A percentile compares a stretch with the other conserved stretches of the same genome.
These are phyloP conservation scores for Hippophae gyantsensis DNA, from an alignment of 306 rosid species.

Conservation along the genomic window DNA sequence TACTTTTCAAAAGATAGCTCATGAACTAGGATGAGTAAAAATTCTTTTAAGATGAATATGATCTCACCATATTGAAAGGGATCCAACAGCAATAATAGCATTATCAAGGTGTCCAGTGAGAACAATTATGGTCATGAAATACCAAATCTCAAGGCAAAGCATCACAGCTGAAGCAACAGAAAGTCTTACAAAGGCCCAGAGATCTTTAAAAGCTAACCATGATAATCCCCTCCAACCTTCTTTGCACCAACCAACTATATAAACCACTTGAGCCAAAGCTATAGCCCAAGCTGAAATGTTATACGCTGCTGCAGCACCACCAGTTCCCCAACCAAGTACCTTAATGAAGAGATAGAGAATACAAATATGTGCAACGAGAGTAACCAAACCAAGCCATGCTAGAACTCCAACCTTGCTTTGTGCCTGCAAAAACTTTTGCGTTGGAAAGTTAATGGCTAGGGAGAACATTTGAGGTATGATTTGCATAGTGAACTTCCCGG, in stretches of 20 bases:
- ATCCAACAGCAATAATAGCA: conserved; percentile 86
- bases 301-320: conserved; percentile 79
- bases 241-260: conserved; percentile 67
- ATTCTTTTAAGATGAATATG: not conserved
- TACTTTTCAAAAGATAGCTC: too few species aligned
- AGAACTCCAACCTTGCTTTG: conserved; percentile 66
- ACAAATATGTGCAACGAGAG: conserved; percentile 32
- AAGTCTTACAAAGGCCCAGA: conserved; percentile 71
- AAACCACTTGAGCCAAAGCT: conserved; percentile 54
- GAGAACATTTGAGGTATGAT: conserved; percentile 89
- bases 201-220: conserved; percentile 70
- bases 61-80: conserved; percentile 84
- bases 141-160: conserved; percentile 97
- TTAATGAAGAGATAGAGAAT: conserved; percentile 40
- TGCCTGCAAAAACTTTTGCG: conserved; percentile 88
- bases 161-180: conserved; percentile 88
- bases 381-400: conserved; percentile 72
- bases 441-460: conserved; percentile 68
- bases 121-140: conserved; percentile 87
- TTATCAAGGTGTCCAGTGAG: conserved; percentile 92
- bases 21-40: not conserved
- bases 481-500: conserved; percentile 70
- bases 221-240: conserved; percentile 90
- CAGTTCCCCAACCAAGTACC: conserved; percentile 58
- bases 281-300: conserved; percentile 66